These are phyloP conservation scores for Leccinum olivaceopallidum DNA, from an alignment of 768 basidiomycete genomes.

Conservation along the genomic window DNA sequence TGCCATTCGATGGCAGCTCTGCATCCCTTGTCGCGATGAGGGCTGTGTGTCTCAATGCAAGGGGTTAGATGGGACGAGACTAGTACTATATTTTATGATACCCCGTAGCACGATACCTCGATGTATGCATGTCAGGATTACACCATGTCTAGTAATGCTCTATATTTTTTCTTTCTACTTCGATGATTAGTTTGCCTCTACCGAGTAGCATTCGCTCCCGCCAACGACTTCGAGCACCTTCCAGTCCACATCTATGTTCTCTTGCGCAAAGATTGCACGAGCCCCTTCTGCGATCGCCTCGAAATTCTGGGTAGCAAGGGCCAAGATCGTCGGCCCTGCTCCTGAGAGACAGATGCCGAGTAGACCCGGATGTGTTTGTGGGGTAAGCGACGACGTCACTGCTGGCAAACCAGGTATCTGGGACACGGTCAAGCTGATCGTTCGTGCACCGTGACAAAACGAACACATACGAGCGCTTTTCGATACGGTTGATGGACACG, in stretches of 20 bases:
- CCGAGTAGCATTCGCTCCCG: conserved; percentile 34
- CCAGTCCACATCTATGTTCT: conserved; percentile 87
- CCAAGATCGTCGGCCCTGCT: conserved; percentile 96
- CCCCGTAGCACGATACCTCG: conserved; percentile 27
- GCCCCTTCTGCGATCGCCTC: conserved; percentile 86
- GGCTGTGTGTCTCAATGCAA: conserved; percentile 88
- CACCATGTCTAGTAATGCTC: conserved; percentile 21
- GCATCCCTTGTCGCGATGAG: conserved; percentile 78
- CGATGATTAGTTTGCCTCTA: conserved; percentile 14
- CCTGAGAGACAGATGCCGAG: conserved; percentile 97
- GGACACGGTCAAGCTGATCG: not conserved
- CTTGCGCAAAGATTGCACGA: conserved; percentile 64
- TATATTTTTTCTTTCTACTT: conserved; percentile 3
- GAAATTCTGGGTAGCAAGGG: conserved; percentile 84
- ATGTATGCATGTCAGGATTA: conserved; percentile 20
- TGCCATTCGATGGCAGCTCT: conserved; percentile 72
- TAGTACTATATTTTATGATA: conserved; percentile 20
- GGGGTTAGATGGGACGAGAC: conserved; percentile 43
- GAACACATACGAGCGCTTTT: conserved; percentile 66
- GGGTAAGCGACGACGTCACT: conserved; percentile 88
- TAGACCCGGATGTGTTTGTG: conserved; percentile 87
- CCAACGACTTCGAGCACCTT: conserved; percentile 73
- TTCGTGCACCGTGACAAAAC: not conserved
- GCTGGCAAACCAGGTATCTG: conserved; percentile 96
- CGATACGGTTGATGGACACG: conserved; percentile 97